phyloP scores from a whole-genome alignment of 306 rosid genomes.

The Pyrus bretschneideri region DNA sequence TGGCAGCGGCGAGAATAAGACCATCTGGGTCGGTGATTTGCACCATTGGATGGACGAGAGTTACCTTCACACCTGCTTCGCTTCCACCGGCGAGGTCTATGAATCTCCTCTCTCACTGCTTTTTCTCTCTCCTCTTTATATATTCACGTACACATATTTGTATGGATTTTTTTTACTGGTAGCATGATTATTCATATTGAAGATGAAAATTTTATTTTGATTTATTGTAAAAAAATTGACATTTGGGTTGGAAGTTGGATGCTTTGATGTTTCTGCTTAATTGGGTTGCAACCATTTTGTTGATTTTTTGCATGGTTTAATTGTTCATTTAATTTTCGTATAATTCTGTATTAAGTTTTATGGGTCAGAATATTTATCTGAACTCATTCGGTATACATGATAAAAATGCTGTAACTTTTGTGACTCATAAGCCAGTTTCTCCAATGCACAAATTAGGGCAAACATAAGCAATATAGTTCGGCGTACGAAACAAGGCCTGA shows the following conservation, averaged over 20 bases:
- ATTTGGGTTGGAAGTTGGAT: neutral
- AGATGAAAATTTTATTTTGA: too few species aligned
- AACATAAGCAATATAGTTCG: neutral
- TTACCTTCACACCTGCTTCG: constrained; percentile 81
- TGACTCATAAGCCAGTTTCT: neutral
- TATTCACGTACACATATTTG: neutral
- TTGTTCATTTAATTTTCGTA: neutral
- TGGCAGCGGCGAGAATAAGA: constrained; percentile 57
- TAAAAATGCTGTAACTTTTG: neutral
- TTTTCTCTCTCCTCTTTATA: neutral
- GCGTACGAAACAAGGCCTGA: neutral
- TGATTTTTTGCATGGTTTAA: neutral
- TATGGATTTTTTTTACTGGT: neutral
- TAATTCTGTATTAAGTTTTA: neutral
- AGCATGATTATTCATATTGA: neutral
- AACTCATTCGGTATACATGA: neutral
- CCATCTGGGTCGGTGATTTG: constrained; percentile 91
- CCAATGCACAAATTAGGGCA: neutral
- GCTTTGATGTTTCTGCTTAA: neutral
- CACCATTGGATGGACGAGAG: constrained; percentile 93
- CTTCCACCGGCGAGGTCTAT: constrained; percentile 54
- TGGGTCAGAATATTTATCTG: neutral
- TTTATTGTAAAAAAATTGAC: neutral
- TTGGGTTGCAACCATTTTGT: neutral
- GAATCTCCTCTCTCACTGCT: neutral